These are phyloP conservation scores for Alliaria petiolata DNA, from an alignment of 345 rosid genomes.

Conservation along the genomic window DNA sequence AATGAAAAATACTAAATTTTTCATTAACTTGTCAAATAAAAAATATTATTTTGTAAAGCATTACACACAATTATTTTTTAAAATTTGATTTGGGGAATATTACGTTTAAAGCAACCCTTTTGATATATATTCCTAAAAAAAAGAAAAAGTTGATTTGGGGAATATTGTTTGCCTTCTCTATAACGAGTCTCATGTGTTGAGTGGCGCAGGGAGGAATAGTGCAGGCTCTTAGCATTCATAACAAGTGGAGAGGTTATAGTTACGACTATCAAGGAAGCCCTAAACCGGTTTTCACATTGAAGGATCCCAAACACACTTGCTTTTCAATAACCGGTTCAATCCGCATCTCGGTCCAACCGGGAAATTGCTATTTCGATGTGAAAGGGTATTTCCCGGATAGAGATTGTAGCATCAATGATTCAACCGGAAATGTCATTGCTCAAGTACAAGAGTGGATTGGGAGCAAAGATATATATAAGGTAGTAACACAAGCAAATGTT, in stretches of 20 bases:
- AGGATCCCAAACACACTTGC: conserved; percentile 53
- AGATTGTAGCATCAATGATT: conserved; percentile 53
- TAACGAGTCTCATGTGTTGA: background rate
- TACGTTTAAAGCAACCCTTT: background rate
- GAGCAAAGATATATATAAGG: conserved; percentile 62
- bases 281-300: conserved; percentile 60
- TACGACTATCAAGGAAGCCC: conserved; percentile 60
- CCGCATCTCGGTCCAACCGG: conserved; percentile 41
- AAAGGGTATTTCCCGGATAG: too few species aligned
- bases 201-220: conserved; percentile 54
- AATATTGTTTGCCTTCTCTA: background rate
- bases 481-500: conserved; percentile 45
- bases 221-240: conserved; percentile 60
- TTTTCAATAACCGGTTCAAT: conserved; percentile 38
- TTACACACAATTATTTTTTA: background rate
- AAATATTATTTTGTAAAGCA: too few species aligned
- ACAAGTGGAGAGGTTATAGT: conserved; percentile 71
- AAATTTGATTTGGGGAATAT: too few species aligned
- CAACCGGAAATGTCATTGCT: conserved; percentile 46
- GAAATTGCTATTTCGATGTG: conserved; percentile 48
- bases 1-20: too few species aligned
- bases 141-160: background rate
- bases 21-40: too few species aligned
- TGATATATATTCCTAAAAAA: background rate
- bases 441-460: conserved; percentile 46